These are phyloP conservation scores for Phytophthora constricta DNA, from an alignment of 352 stramenopile genomes.

Conservation along the genomic window DNA sequence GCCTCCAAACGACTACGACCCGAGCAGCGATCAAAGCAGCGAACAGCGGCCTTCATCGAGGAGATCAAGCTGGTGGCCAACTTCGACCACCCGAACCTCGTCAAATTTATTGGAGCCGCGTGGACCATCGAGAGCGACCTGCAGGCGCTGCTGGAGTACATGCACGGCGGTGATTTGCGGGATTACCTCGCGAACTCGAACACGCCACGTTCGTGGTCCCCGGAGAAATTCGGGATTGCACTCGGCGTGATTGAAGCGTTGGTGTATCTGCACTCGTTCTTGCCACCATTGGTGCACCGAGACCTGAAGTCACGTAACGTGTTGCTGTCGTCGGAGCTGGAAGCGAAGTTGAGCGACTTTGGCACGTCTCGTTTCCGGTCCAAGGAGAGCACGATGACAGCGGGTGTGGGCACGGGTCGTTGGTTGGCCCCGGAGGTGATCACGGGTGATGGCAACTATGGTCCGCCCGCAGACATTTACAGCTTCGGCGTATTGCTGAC, in stretches of 20 bases:
- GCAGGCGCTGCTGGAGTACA: conserved; percentile 52
- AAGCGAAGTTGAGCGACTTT: conserved; percentile 58
- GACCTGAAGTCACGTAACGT: conserved; percentile 60
- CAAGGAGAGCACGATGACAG: conserved; percentile 44
- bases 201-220: conserved; percentile 19
- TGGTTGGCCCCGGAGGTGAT: conserved; percentile 61
- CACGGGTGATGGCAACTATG: conserved; percentile 33
- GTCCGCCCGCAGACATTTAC: conserved; percentile 50
- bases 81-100: conserved; percentile 54
- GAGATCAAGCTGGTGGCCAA: conserved; percentile 54
- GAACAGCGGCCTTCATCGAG: conserved; percentile 43
- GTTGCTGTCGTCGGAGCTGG: conserved; percentile 34
- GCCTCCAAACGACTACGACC: conserved; percentile 38
- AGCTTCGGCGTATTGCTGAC: conserved; percentile 53
- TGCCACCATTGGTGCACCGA: conserved; percentile 41
- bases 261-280: conserved; percentile 51
- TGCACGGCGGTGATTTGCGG: conserved; percentile 49
- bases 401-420: conserved; percentile 39
- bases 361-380: conserved; percentile 47
- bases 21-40: conserved; percentile 31
- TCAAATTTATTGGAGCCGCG: conserved; percentile 48
- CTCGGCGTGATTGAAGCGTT: conserved; percentile 48
- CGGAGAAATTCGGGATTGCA: conserved; percentile 39
- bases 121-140: conserved; percentile 55
- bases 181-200: conserved; percentile 21